These are phyloP conservation scores for Penicillium taxi DNA, from an alignment of 495 filamentous ascomycete species.

Conservation along the genomic window DNA sequence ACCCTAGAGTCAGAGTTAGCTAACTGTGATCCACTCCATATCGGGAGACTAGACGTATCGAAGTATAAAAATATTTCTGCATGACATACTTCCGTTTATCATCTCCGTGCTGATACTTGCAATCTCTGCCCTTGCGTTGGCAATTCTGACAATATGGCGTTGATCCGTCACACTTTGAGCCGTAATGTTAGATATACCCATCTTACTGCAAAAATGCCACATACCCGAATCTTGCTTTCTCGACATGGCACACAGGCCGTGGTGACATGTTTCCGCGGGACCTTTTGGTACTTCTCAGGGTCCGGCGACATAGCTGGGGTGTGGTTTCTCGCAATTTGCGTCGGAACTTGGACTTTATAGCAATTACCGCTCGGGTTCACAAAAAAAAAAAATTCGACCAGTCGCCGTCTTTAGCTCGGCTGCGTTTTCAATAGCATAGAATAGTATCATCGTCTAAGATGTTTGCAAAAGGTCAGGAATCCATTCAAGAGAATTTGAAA, in stretches of 20 bases:
- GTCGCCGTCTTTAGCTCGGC: too few relatives aligned
- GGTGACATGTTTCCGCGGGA: conserved; percentile 33
- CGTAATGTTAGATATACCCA: conserved; percentile 2
- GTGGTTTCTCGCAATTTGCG: neutral
- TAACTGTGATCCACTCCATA: too few relatives aligned
- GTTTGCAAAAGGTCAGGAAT: too few relatives aligned
- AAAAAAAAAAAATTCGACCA: too few relatives aligned
- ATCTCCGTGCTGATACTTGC: conserved; percentile 43
- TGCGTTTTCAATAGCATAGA: too few relatives aligned
- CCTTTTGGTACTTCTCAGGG: conserved; percentile 29
- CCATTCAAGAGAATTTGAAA: too few relatives aligned
- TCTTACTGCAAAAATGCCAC: conserved; percentile 5
- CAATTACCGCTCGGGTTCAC: too few relatives aligned
- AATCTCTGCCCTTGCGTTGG: conserved; percentile 38
- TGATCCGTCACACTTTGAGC: conserved; percentile 37
- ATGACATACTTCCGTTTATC: conserved; percentile 41
- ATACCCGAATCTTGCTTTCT: conserved; percentile 44
- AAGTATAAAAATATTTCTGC: too few relatives aligned
- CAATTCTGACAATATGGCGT: conserved; percentile 43
- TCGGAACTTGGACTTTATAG: too few relatives aligned
- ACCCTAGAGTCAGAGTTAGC: conserved; percentile 24
- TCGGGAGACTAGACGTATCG: too few relatives aligned
- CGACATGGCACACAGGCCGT: conserved; percentile 44
- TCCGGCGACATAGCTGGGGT: conserved; percentile 25
- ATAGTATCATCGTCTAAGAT: too few relatives aligned